These are phyloP conservation scores for Phaeosphaeria sp. DNA, from an alignment of 2,329 filamentous ascomycete species.

Conservation along the genomic window DNA sequence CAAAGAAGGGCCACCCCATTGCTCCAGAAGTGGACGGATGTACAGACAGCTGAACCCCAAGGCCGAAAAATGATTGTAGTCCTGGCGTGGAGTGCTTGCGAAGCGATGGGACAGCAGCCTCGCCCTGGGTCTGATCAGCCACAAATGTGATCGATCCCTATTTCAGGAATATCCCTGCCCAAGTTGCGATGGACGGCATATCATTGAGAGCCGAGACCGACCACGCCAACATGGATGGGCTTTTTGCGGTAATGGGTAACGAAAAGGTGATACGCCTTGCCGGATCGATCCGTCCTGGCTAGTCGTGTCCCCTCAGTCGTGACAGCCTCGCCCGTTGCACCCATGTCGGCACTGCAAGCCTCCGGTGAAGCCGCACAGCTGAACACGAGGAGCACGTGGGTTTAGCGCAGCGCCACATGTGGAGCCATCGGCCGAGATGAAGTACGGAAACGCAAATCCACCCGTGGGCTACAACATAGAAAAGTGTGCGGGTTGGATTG, in stretches of 20 bases:
- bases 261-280: neutral
- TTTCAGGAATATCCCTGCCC: too few relatives aligned
- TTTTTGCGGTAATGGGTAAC: neutral
- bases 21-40: too few relatives aligned
- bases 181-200: too few relatives aligned
- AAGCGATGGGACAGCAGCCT: neutral
- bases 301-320: neutral
- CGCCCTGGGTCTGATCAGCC: neutral
- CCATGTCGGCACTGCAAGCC: neutral
- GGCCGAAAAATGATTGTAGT: too few relatives aligned
- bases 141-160: neutral
- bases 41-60: neutral
- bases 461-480: neutral
- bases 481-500: too few relatives aligned
- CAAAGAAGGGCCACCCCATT: too few relatives aligned
- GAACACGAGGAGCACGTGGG: neutral
- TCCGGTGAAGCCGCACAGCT: neutral
- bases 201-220: neutral
- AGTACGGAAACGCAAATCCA: too few relatives aligned
- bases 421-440: neutral
- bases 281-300: neutral
- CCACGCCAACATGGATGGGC: too few relatives aligned
- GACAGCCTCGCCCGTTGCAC: neutral
- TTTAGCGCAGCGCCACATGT: neutral
- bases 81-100: too few relatives aligned